phyloP scores from a whole-genome alignment of 176 grass and related monocot species.

The Triticum turgidum region DNA sequence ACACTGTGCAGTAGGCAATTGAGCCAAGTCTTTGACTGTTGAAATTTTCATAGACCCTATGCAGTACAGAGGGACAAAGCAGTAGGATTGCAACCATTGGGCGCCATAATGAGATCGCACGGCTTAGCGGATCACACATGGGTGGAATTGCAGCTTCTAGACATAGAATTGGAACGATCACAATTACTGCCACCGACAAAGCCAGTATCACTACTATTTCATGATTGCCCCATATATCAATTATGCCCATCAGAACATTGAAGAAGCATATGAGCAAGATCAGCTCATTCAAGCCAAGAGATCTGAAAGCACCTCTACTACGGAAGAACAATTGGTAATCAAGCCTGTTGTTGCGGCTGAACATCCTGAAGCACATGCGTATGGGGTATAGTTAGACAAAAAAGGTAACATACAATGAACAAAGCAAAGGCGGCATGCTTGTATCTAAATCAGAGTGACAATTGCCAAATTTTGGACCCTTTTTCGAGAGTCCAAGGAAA shows the following conservation, averaged over 20 bases:
- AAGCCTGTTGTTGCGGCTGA: not conserved
- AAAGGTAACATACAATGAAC: not conserved
- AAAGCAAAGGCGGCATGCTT: not conserved
- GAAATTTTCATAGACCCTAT: not conserved
- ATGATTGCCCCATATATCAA: too few relatives aligned
- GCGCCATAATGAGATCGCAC: not conserved
- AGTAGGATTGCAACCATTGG: not conserved
- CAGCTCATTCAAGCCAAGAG: not conserved
- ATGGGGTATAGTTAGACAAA: not conserved
- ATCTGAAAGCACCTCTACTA: not conserved
- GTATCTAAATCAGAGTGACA: not conserved
- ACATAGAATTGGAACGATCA: not conserved
- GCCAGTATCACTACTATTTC: too few relatives aligned
- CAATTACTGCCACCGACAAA: not conserved
- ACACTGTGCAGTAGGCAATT: not conserved
- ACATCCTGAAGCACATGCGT: not conserved
- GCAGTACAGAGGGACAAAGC: not conserved
- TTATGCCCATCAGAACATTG: too few relatives aligned
- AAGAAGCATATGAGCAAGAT: not conserved
- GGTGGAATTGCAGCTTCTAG: not conserved
- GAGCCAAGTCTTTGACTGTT: not conserved
- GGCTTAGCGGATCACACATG: not conserved
- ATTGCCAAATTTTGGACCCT: too few relatives aligned
- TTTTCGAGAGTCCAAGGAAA: too few relatives aligned
- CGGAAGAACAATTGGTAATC: slow-evolving; percentile 18